Evolutionary conservation across 1,284 basidiomycete genomes (phyloP).

Genomic region (Testicularia cyperi): DNA sequence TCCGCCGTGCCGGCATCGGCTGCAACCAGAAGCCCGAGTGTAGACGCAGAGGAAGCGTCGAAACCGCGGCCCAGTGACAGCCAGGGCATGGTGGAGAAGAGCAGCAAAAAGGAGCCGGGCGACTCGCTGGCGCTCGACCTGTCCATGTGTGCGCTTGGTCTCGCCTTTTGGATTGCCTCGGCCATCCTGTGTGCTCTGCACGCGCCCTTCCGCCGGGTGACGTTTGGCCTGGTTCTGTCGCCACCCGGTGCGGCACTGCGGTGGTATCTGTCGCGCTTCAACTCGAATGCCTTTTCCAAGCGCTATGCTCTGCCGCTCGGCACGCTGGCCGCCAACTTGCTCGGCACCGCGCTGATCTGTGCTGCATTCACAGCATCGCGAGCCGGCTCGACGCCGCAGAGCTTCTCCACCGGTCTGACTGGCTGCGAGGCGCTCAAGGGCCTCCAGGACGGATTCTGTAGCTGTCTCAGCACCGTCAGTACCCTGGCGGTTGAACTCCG

Average conservation of each 20-base stretch:
- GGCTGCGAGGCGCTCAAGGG: constrained; percentile 48
- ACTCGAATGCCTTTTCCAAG: constrained; percentile 69
- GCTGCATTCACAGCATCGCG: constrained; percentile 38
- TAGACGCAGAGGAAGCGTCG: no score
- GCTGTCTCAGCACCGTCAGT: constrained; percentile 89
- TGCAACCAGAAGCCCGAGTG: no score
- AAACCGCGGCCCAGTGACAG: no score
- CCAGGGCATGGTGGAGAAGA: neutral
- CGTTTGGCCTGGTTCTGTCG: constrained; percentile 83
- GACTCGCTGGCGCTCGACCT: constrained; percentile 6
- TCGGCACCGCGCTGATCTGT: constrained; percentile 63
- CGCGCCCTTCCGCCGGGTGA: constrained; percentile 75
- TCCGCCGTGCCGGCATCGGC: no score
- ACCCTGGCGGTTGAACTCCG: constrained; percentile 84
- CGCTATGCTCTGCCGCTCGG: constrained; percentile 68
- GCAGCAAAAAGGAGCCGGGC: neutral
- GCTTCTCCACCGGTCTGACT: constrained; percentile 12
- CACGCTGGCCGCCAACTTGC: constrained; percentile 81
- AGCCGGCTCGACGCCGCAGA: constrained; percentile 7
- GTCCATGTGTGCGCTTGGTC: constrained; percentile 29
- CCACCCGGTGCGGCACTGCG: constrained; percentile 85
- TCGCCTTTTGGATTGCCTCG: constrained; percentile 62
- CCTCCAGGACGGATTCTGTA: constrained; percentile 87
- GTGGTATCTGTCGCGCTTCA: constrained; percentile 74
- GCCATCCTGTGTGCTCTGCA: constrained; percentile 76